phyloP scores from a whole-genome alignment of 179 eudicot species.

The Corrigiola litoralis region DNA sequence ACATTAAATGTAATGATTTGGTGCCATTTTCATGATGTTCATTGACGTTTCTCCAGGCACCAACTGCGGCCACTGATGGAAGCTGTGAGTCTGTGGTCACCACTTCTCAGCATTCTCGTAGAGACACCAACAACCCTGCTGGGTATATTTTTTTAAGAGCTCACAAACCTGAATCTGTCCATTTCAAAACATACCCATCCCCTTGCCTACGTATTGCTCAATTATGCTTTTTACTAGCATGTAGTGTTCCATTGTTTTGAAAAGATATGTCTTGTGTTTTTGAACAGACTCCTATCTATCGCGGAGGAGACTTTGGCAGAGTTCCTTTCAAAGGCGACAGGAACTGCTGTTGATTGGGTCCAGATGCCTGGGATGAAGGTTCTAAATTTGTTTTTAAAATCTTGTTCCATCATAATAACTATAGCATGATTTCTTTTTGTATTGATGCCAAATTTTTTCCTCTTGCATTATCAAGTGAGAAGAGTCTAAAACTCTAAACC shows the following conservation, averaged over 20 bases:
- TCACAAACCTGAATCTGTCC: not conserved
- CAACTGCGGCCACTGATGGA: constrained; percentile 56
- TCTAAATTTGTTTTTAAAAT: not conserved
- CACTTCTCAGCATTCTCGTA: constrained; percentile 62
- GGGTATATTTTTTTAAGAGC: constrained; percentile 45
- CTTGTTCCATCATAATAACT: too few species aligned
- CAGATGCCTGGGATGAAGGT: constrained; percentile 99
- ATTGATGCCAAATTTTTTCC: not conserved
- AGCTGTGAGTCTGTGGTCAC: constrained; percentile 85
- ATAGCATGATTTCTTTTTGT: not conserved
- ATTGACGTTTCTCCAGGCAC: constrained; percentile 37
- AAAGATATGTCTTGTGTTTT: not conserved
- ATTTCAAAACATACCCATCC: constrained; percentile 3
- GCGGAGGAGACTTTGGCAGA: constrained; percentile 98
- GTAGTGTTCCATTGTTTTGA: not conserved
- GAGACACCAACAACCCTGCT: constrained; percentile 89
- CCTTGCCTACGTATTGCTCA: too few species aligned
- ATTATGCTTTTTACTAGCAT: too few species aligned
- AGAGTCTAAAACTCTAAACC: constrained; percentile 1
- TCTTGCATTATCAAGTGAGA: not conserved
- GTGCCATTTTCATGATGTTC: not conserved
- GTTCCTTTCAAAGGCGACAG: constrained; percentile 99
- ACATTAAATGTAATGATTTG: not conserved
- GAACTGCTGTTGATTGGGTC: constrained; percentile 99
- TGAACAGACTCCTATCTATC: constrained; percentile 77